Percentiles rank a stretch among this genome's conserved stretches.
These are phyloP conservation scores for Leccinum disarticulatum DNA, from an alignment of 768 basidiomycete species.

Conservation along the genomic window DNA sequence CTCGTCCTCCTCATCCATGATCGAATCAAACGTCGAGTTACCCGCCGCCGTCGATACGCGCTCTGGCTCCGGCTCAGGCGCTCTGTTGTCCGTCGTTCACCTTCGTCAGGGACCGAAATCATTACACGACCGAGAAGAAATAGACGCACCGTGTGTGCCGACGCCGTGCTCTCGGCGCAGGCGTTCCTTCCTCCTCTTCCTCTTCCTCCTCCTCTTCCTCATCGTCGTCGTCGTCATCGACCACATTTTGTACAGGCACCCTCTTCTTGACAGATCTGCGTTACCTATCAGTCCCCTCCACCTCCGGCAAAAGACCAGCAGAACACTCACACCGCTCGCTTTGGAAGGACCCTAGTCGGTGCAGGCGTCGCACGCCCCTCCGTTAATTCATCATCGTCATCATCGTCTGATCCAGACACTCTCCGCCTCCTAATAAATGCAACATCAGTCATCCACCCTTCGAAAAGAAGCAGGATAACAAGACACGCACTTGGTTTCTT, in stretches of 20 bases:
- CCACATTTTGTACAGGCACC: slow-evolving; percentile 22
- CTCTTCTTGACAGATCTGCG: slow-evolving; percentile 43
- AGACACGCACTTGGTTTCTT: slow-evolving; percentile 40
- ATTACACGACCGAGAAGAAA: background rate
- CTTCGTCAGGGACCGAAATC: background rate
- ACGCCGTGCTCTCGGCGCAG: slow-evolving; percentile 25
- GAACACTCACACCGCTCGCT: slow-evolving; percentile 53
- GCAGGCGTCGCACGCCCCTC: slow-evolving; percentile 30
- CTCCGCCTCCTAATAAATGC: slow-evolving; percentile 49
- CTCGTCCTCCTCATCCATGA: slow-evolving; percentile 57
- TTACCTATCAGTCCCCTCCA: background rate
- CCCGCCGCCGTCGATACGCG: slow-evolving; percentile 6
- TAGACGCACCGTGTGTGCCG: slow-evolving; percentile 12
- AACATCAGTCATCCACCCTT: background rate
- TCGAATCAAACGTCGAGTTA: slow-evolving; percentile 42
- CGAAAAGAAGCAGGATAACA: background rate
- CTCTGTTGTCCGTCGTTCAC: background rate
- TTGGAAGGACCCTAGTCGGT: slow-evolving; percentile 55
- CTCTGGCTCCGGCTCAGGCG: slow-evolving; percentile 4
- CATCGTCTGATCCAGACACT: slow-evolving; percentile 52
- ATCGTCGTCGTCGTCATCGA: slow-evolving; percentile 34
- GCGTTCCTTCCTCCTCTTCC: slow-evolving; percentile 44
- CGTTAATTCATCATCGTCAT: slow-evolving; percentile 41
- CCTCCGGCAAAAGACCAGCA: background rate
- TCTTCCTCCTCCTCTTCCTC: slow-evolving; percentile 27